Conservation (phyloP, 106 monocot species). For the Dioscorea zingiberensis region DNA sequence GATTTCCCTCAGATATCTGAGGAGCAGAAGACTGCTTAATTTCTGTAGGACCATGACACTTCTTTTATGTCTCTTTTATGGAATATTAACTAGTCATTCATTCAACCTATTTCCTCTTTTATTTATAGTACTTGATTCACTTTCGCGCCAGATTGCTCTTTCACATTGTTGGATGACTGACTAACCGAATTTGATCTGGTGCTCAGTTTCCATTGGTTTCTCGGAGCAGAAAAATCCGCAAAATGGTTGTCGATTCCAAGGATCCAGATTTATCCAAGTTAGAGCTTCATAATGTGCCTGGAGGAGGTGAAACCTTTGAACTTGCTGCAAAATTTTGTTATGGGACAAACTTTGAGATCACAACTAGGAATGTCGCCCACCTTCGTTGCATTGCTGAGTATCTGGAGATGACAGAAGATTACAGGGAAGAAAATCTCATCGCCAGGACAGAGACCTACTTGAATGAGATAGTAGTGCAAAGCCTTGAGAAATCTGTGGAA, state of each 20-base stretch:
- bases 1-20: too few species aligned
- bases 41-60: too few species aligned
- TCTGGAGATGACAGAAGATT: conserved; percentile 90
- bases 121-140: too few species aligned
- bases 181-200: conserved; percentile 1
- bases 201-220: conserved; percentile 68
- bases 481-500: conserved; percentile 73
- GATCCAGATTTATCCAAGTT: conserved; percentile 58
- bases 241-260: conserved; percentile 54
- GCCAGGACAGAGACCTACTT: conserved; percentile 53
- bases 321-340: conserved; percentile 87
- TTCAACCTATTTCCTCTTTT: too few species aligned
- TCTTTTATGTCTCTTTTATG: too few species aligned
- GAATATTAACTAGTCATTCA: too few species aligned
- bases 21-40: too few species aligned
- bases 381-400: conserved; percentile 75
- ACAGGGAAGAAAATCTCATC: conserved; percentile 68
- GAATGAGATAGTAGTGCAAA: conserved; percentile 65
- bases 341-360: conserved; percentile 64
- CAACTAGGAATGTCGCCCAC: conserved; percentile 45
- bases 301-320: conserved; percentile 60
- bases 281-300: conserved; percentile 66
- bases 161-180: too few species aligned
- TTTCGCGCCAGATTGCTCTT: too few species aligned
- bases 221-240: conserved; percentile 68